Evolutionary conservation across 2,329 filamentous ascomycete genomes (phyloP).

Genomic region (Fusarium pininemorale): DNA sequence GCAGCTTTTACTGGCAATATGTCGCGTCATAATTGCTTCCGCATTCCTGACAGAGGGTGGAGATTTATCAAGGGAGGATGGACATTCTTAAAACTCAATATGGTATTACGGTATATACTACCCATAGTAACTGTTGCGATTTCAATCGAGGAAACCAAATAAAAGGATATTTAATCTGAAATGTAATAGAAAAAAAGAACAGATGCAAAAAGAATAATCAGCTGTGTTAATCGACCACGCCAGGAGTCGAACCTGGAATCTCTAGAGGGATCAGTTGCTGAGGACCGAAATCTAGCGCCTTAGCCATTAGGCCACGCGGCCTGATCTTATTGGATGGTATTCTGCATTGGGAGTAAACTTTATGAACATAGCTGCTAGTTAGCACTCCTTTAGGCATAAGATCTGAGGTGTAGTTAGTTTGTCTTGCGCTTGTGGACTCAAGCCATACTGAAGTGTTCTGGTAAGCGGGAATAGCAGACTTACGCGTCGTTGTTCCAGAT

Average conservation of each 20-base stretch:
- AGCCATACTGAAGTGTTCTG: rapidly evolving
- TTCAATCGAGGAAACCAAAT: rapidly evolving
- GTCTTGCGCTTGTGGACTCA: too few relatives aligned
- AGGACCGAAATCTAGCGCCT: neutral
- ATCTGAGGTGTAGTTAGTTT: too few relatives aligned
- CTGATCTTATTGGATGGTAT: neutral
- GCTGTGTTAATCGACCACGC: neutral
- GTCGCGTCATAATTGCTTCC: neutral
- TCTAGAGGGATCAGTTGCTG: neutral
- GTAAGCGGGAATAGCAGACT: neutral
- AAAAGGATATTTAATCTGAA: too few relatives aligned
- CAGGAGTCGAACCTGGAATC: constrained; percentile 28
- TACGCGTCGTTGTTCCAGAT: neutral
- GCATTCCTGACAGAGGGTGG: neutral
- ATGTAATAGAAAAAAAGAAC: too few relatives aligned
- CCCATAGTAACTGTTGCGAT: rapidly evolving
- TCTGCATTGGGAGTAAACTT: too few relatives aligned
- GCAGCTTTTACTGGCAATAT: neutral
- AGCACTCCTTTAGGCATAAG: neutral
- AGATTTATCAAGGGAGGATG: neutral
- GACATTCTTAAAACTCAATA: neutral
- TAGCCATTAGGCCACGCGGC: neutral
- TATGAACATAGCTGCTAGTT: too few relatives aligned
- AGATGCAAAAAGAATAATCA: neutral
- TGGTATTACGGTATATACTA: rapidly evolving